Evolutionary conservation across 305 asterid genomes (phyloP), one percentile per base, ranked within the genome.

Genomic region (Fraxinus xanthoxyloides): DNA sequence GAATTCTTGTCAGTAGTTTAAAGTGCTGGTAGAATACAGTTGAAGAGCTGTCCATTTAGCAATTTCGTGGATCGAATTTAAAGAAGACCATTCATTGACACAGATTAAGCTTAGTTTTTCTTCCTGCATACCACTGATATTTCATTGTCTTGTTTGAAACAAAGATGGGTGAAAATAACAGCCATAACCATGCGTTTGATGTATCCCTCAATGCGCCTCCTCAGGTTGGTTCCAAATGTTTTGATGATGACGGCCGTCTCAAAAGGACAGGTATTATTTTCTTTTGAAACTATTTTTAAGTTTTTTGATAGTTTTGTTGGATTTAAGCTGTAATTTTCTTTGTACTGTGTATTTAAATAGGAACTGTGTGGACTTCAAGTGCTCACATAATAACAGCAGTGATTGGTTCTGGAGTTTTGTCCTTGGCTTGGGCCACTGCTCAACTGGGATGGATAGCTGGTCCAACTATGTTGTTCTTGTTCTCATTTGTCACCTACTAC

Each of bases 371-470:
- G 99, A 95, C 99, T 3, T 92, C 97, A 31, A 95, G 99, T 86
- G 97, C 99, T 5, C 99, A 95, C 72, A 95, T 95, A 26, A 93
- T 95, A 15, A 95, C 99, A 43, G 98, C 99, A 0, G 99, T 94
- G 26, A 94, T 95, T 76, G 99, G 99, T 0, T 94, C 98, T 12
- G 99, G 99, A 40, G 99, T 95, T 43, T 75, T 95, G 81, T 94
- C 99, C 30, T 83, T 95, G 86, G 97, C 98, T 70, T 95, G 99
- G 99, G 98, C 99, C 0, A 85, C 89, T 4, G 99, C 98, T 5
- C 99, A 95, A 78, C 87, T 95, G 10, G 99, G 99, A 2, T 95
- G 99, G 98, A 77, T 94, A 26, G 99, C 98, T 12, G 98, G 99
- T 2, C 99, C 99, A 15, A 77, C 90, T 17, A 91, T 93, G 54